phyloP scores from a whole-genome alignment of 352 stramenopile genomes.

The Phytophthora brassicae region DNA sequence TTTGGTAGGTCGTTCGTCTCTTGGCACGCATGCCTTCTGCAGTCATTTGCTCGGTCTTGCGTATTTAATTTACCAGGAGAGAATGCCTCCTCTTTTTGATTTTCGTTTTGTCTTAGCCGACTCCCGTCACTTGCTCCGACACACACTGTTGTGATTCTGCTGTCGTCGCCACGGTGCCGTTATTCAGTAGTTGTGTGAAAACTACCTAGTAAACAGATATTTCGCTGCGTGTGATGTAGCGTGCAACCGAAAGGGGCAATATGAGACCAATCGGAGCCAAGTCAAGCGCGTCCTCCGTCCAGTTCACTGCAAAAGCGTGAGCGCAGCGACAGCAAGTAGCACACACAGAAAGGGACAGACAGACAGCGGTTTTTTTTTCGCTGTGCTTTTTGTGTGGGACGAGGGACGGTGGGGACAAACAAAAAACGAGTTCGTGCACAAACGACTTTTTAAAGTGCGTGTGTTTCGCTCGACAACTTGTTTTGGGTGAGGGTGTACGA shows the following conservation, averaged over 20 bases:
- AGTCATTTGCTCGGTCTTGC: constrained; percentile 54
- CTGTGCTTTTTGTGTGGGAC: constrained; percentile 15
- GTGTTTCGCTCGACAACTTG: constrained; percentile 37
- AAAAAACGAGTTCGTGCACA: constrained; percentile 38
- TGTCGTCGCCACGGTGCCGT: constrained; percentile 50
- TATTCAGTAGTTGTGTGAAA: constrained; percentile 40
- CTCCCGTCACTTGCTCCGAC: constrained; percentile 45
- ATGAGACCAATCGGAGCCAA: constrained; percentile 4
- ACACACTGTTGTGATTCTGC: constrained; percentile 34
- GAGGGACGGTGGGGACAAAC: constrained; percentile 23
- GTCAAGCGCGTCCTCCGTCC: constrained; percentile 18
- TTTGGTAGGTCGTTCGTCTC: constrained; percentile 78
- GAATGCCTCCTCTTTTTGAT: background rate
- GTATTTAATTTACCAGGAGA: no score
- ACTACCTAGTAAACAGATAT: constrained; percentile 39
- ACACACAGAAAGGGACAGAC: constrained; percentile 22
- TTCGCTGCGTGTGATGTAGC: background rate
- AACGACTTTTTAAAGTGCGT: constrained; percentile 28
- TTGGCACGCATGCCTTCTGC: constrained; percentile 73
- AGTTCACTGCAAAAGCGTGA: constrained; percentile 33
- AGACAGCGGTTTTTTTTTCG: background rate
- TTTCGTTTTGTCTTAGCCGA: constrained; percentile 42
- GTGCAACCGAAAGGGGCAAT: no score
- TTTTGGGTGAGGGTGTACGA: constrained; percentile 27
- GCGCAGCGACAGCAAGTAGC: constrained; percentile 32